phyloP scores from a whole-genome alignment of 345 rosid species.

The Populus deltoides region DNA sequence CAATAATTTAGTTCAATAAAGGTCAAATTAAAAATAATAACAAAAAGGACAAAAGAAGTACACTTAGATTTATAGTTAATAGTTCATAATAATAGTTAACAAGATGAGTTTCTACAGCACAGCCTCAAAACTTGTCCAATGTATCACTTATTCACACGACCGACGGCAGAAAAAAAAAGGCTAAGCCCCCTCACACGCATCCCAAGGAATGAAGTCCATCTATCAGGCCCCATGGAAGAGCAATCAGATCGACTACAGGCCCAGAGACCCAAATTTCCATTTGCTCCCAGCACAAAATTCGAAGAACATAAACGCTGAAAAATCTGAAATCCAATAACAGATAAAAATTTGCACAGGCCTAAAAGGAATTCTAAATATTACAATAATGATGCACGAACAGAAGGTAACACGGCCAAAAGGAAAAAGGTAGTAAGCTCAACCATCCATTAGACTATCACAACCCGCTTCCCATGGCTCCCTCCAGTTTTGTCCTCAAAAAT shows the following conservation, averaged over 20 bases:
- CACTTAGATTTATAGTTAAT: no score
- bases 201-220: neutral
- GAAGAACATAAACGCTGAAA: neutral
- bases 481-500: neutral
- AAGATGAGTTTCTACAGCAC: no score
- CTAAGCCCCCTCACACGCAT: neutral
- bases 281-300: neutral
- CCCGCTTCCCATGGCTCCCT: neutral
- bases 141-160: no score
- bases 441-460: neutral
- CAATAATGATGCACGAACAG: slow-evolving; percentile 7
- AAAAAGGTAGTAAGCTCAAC: neutral
- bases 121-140: no score
- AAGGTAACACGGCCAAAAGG: neutral
- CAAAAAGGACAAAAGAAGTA: no score
- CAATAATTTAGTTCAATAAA: no score
- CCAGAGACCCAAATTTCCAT: neutral
- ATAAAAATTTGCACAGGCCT: slow-evolving; percentile 1
- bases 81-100: no score
- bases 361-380: neutral
- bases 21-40: no score
- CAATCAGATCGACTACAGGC: neutral
- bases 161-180: no score
- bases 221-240: neutral
- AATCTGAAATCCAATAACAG: neutral